Conservation (phyloP, 345 rosid species). For the Draba incana region DNA sequence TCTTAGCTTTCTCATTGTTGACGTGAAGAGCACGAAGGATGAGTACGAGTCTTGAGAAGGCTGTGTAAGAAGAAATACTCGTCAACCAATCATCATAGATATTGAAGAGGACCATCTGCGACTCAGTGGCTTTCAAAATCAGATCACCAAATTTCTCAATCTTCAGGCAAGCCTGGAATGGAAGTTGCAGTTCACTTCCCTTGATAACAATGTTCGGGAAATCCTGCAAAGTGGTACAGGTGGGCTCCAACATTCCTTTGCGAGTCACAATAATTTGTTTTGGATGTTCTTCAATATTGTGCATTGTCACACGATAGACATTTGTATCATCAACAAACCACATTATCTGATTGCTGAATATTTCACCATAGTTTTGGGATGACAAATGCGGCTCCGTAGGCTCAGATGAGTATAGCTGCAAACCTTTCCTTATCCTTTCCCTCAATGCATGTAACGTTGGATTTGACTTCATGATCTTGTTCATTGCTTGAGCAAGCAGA, state of each 20-base stretch:
- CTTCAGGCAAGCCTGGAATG: slow-evolving; percentile 94
- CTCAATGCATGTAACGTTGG: slow-evolving; percentile 96
- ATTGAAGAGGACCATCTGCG: slow-evolving; percentile 82
- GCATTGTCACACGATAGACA: slow-evolving; percentile 99
- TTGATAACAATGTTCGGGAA: slow-evolving; percentile 88
- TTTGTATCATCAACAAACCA: slow-evolving; percentile 99
- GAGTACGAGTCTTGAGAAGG: slow-evolving; percentile 84
- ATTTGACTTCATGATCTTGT: slow-evolving; percentile 99
- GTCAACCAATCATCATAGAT: slow-evolving; percentile 53
- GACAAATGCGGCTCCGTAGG: slow-evolving; percentile 99
- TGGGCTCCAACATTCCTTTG: slow-evolving; percentile 57
- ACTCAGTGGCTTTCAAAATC: slow-evolving; percentile 83
- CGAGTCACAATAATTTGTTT: slow-evolving; percentile 89
- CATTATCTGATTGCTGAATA: slow-evolving; percentile 97
- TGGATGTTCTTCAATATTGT: slow-evolving; percentile 90
- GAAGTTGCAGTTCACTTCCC: slow-evolving; percentile 93
- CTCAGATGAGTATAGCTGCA: slow-evolving; percentile 98
- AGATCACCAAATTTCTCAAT: slow-evolving; percentile 90
- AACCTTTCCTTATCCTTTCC: slow-evolving; percentile 97
- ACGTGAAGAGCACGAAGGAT: slow-evolving; percentile 94
- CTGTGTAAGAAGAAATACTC: slow-evolving; percentile 77
- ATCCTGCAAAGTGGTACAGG: slow-evolving; percentile 60
- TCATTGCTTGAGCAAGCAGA: slow-evolving; percentile 98
- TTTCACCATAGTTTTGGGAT: slow-evolving; percentile 98
- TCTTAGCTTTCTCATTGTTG: slow-evolving; percentile 89